Evolutionary conservation across 306 rosid species (phyloP).

Genomic region (Rosa rugosa): DNA sequence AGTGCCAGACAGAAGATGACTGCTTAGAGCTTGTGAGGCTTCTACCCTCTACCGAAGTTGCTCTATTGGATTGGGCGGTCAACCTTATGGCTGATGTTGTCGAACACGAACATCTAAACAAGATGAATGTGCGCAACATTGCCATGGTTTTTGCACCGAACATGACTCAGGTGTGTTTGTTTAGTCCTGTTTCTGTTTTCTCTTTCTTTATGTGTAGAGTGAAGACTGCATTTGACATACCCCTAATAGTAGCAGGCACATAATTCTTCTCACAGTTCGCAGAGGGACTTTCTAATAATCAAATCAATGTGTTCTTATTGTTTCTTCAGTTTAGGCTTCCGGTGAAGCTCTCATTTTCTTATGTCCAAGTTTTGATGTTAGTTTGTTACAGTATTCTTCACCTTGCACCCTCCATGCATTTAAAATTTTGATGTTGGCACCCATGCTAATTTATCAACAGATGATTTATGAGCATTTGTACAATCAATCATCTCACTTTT

Average conservation of each 20-base stretch:
- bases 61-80: constrained; percentile 88
- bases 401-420: neutral
- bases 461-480: neutral
- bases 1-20: constrained; percentile 74
- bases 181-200: constrained; percentile 1
- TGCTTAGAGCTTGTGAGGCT: constrained; percentile 57
- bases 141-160: constrained; percentile 98
- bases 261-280: neutral
- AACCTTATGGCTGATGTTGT: constrained; percentile 95
- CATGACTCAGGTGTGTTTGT: constrained; percentile 79
- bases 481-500: neutral
- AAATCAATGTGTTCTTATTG: neutral
- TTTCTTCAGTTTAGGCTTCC: neutral
- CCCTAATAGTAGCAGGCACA: neutral
- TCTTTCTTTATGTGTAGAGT: neutral
- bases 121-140: constrained; percentile 83
- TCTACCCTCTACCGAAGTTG: constrained; percentile 70
- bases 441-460: neutral
- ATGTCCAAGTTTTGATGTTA: neutral
- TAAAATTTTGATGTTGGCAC: neutral
- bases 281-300: neutral
- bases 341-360: neutral
- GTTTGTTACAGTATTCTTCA: neutral
- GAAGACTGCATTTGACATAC: neutral
- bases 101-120: constrained; percentile 68